Percentiles rank a stretch among this genome's conserved stretches.
phyloP scores from a whole-genome alignment of 202 grass and related monocot genomes.

The Hordeum pubiflorum region DNA sequence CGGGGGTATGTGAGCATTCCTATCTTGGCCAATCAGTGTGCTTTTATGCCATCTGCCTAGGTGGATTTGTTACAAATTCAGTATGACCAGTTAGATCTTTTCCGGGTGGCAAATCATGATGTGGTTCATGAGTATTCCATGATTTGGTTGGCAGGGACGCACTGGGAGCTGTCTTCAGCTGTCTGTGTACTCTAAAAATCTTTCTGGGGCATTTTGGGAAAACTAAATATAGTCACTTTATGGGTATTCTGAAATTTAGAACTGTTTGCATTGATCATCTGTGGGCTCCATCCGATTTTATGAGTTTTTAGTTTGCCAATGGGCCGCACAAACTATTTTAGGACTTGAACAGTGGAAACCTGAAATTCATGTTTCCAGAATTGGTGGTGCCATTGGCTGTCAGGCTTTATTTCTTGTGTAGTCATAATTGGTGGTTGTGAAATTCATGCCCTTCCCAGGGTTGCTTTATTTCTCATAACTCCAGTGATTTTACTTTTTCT shows the following conservation, averaged over 20 bases:
- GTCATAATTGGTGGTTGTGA: no score
- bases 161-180: slow-evolving; percentile 13
- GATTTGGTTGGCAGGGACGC: neutral
- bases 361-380: slow-evolving; percentile 3
- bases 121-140: slow-evolving; percentile 2
- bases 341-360: neutral
- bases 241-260: slow-evolving; percentile 4
- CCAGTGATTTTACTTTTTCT: neutral
- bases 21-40: neutral
- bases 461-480: neutral
- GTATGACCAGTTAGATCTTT: slow-evolving; percentile 13
- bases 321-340: neutral
- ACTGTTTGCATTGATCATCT: neutral
- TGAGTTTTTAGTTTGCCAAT: neutral
- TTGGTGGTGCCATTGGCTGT: neutral
- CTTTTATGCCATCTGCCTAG: neutral
- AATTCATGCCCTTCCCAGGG: neutral
- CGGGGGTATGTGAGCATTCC: slow-evolving; percentile 57
- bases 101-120: neutral
- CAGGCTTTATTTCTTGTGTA: neutral
- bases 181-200: slow-evolving; percentile 12
- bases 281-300: neutral
- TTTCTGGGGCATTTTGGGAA: neutral
- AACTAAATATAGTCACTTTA: slow-evolving; percentile 8
- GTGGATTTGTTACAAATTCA: slow-evolving; percentile 19